These are phyloP conservation scores for Cadophora sp. DNA, from an alignment of 2,329 filamentous ascomycete genomes.

Conservation along the genomic window DNA sequence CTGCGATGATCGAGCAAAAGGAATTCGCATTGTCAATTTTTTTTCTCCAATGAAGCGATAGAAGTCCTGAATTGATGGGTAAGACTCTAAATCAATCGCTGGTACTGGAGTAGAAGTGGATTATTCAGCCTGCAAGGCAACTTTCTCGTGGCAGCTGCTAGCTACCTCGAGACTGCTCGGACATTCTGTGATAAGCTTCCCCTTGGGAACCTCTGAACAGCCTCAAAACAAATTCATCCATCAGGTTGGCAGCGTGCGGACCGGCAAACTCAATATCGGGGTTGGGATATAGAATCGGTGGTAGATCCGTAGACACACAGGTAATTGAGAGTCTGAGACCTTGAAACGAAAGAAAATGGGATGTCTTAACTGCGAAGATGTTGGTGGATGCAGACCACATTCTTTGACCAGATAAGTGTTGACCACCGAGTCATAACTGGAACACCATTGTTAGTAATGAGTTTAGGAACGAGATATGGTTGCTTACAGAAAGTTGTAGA, in stretches of 20 bases:
- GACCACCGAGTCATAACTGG: slow-evolving; percentile 84
- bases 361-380: slow-evolving; percentile 65
- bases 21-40: not conserved
- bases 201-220: too few relatives aligned
- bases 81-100: too few relatives aligned
- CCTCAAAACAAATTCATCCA: too few relatives aligned
- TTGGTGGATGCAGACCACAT: slow-evolving; percentile 75
- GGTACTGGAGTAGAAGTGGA: too few relatives aligned
- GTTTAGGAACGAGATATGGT: not conserved
- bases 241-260: too few relatives aligned
- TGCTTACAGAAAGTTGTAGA: slow-evolving; percentile 80
- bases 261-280: not conserved
- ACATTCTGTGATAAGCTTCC: too few relatives aligned
- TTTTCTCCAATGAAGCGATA: too few relatives aligned
- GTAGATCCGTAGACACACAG: not conserved
- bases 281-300: not conserved
- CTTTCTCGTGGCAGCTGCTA: too few relatives aligned
- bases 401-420: slow-evolving; percentile 86
- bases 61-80: too few relatives aligned
- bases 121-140: too few relatives aligned
- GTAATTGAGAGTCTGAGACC: not conserved
- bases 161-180: too few relatives aligned
- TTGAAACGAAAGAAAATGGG: not conserved
- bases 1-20: not conserved
- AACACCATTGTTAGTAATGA: slow-evolving; percentile 2